Base-by-base conservation (phyloP, 768 basidiomycete genomes). In the Lactarius akahatsu region DNA sequence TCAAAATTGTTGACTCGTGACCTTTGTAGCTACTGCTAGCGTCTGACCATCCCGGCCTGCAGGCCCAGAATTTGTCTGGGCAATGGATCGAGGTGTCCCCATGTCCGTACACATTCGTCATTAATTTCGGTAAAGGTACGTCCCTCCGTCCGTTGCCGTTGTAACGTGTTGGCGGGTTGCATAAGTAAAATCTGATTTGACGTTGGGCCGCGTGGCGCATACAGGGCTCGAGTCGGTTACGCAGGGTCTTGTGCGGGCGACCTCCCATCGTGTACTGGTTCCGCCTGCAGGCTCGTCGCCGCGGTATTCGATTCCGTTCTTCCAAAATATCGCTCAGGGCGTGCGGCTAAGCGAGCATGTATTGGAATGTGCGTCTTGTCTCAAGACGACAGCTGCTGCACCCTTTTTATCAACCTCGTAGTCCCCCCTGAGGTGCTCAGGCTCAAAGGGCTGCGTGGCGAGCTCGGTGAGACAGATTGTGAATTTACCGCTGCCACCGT, bases 1-100 rank as follows among this genome's bases (percentile, higher is more conserved):
- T 30, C 30, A 30, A 30, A 23, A 38, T 13, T 8, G 13, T 38
- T 13, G 1, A 36, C 8, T 36, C 36, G 8, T 18, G 20, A 18
- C 20, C 20, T 47, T n/a, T 47, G n/a, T 63, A 93, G 91, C 81
- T 94, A 11, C 80, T 94, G 6, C 90, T 92, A 83, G 92, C 88
- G 0, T 90, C 91, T 1, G 78, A 83, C 0, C 92, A 93, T 70
- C 81, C 81, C 20, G 92, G 92, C 4, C 80, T 93, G 3, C 92
- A 94, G 74, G 92, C 92, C 0, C 92, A 94, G 72, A 94, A 92
- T 75, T 77, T 90, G 15, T 75, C 86, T 0, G 91, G 92, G 0
- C 78, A 89, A 68, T 94, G 92, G 92, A 91, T 93, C 62, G 89
- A 92, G 66, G 90, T 82, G 0, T 85, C 88, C 0, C 92, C 92